Base-by-base conservation (phyloP, 1,139 yeast species). In the Sugiyamaella xylanicola region DNA sequence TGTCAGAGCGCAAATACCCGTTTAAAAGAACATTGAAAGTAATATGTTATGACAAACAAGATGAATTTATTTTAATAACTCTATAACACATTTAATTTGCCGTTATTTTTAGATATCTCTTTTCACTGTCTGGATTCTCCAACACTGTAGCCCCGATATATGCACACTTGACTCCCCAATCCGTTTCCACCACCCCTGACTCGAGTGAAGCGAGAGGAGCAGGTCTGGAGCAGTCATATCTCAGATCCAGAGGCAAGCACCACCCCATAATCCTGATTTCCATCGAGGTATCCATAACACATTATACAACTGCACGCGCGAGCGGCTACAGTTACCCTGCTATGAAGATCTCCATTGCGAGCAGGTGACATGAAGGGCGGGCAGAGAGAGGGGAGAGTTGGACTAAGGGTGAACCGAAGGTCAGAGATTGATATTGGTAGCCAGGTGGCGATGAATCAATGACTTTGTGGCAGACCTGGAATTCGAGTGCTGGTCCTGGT, bases 381-480 rank as follows among this genome's bases (percentile, higher is more conserved):
- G 5, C 5, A n/a, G 15, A 32, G 13, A 15, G 15, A 15, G 5
- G 15, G 8, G 37, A 32, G 5, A 25, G 29, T 25, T 5, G 29
- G 29, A 25, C 29, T 9, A n/a, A n/a, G n/a, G n/a, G n/a, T 25
- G 29, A 25, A 25, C 29, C 5, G 29, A 25, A 5, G 11, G 42
- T 15, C 44, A 5, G 13, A 17, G 44, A 17, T 40, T 8, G 22
- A 20, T 40, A 40, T 40, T 17, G 15, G 37, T n/a, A 15, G 15
- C 37, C 37, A 7, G 8, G 37, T 11, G 37, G 37, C 15, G 8
- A 41, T 40, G 47, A 48, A 48, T 15, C 29, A 48, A 48, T 48
- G 52, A 48, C 52, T 39, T 42, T 48, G 37, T 48, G 52, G 52
- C 52, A 40, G 25, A 27, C 47, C 16, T 39, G 35, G 21, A 48